Evolutionary conservation across 345 rosid species (phyloP).

Genomic region (Melaleuca alternifolia): DNA sequence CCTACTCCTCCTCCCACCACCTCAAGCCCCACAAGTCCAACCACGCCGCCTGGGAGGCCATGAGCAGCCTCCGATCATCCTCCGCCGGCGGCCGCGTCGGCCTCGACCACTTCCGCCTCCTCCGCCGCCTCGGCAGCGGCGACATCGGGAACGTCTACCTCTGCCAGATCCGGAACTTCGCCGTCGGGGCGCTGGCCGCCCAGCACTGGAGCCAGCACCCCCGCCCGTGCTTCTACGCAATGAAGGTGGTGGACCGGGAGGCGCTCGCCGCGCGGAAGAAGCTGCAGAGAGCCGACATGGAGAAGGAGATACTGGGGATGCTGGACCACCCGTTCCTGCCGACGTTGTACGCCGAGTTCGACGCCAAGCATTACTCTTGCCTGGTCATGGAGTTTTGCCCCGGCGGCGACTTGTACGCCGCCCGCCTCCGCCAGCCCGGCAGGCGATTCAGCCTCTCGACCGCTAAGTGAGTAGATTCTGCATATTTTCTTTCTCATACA

Average conservation of each 20-base stretch:
- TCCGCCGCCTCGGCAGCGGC: constrained; percentile 79
- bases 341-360: constrained; percentile 78
- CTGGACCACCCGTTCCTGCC: constrained; percentile 92
- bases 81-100: constrained; percentile 53
- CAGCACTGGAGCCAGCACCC: constrained; percentile 8
- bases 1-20: constrained; percentile 11
- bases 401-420: constrained; percentile 80
- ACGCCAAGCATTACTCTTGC: constrained; percentile 91
- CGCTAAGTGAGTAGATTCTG: constrained; percentile 41
- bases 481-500: too few relatives aligned
- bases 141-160: constrained; percentile 91
- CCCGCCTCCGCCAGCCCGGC: constrained; percentile 63
- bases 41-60: constrained; percentile 83
- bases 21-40: constrained; percentile 95
- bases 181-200: not conserved
- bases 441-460: constrained; percentile 61
- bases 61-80: constrained; percentile 39
- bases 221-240: constrained; percentile 55
- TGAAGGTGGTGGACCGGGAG: constrained; percentile 92
- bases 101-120: constrained; percentile 71
- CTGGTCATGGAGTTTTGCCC: constrained; percentile 90
- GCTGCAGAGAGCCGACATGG: constrained; percentile 79
- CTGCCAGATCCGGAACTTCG: constrained; percentile 55
- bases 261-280: constrained; percentile 84
- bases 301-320: constrained; percentile 77